Evolutionary conservation across 2,329 filamentous ascomycete genomes (phyloP), one percentile per base, ranked within the genome.

Genomic region (Neoarthrinium moseri): DNA sequence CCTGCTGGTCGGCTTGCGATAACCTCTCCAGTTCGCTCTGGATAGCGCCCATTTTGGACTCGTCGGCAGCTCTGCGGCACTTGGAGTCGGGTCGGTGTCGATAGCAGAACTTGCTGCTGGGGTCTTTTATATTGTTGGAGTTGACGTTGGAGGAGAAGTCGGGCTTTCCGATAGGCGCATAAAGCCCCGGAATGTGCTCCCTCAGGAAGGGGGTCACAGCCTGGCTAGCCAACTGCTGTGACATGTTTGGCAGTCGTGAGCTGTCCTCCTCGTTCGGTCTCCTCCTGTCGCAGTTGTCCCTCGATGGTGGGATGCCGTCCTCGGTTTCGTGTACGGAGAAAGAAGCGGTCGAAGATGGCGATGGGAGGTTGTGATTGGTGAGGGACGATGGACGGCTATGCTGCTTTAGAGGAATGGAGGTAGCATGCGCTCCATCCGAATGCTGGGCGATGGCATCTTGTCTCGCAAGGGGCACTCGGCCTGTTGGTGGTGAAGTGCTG

Each of bases 61-160:
- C 94, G 70, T 97, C 91, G 48, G 91, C 91, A 51, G 95, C 90
- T 50, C 91, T 83, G 50, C 91, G 80, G 70, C 94, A 99, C 70
- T 96, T 95, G 44, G 92, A 83, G 66, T 97, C 94, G 2, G 94
- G 94, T 44, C 89, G 80, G 67, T 99, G 94, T 46, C 94, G 85
- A 67, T 99, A 99, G 71, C 94, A 99, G 71, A 87, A 97, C 65
- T 89, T 94, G 56, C 90, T 95, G 64, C 91, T 95, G 27, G 77
- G 79, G 51, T 83, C 80, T 58, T 67, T 73, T 36, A 72, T 70
- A 35, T 61, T 69, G 39, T 63, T 63, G 20, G 61, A 63, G 45
- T 59, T 55, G 47, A 57, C 46, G 56, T 66, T 67, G 50, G 68
- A 62, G 30, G 70, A 64, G 43, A 69, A 66, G 48, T 75, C 72